Conservation (phyloP, 352 stramenopile species). For the Globisporangium canariense region DNA sequence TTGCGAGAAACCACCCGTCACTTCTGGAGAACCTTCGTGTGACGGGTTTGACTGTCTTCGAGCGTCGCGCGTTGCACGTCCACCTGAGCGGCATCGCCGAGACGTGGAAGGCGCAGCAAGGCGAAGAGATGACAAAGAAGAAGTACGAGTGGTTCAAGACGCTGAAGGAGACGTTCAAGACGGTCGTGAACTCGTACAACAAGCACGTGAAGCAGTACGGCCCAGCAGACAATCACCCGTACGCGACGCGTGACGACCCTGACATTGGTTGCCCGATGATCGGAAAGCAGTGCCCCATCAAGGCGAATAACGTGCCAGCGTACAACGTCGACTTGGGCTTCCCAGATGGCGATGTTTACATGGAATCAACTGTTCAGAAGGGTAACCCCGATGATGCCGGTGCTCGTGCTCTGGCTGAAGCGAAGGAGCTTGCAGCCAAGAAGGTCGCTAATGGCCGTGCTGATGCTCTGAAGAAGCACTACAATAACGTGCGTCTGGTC, state of each 20-base stretch:
- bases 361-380: slow-evolving; percentile 69
- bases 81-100: slow-evolving; percentile 84
- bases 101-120: slow-evolving; percentile 85
- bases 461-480: slow-evolving; percentile 84
- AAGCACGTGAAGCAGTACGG: slow-evolving; percentile 90
- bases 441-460: slow-evolving; percentile 77
- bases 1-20: slow-evolving; percentile 87
- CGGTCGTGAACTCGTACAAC: slow-evolving; percentile 89
- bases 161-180: slow-evolving; percentile 92
- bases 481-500: slow-evolving; percentile 79
- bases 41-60: slow-evolving; percentile 88
- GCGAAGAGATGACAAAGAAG: slow-evolving; percentile 90
- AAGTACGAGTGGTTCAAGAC: slow-evolving; percentile 92
- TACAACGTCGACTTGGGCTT: slow-evolving; percentile 84
- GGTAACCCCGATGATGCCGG: slow-evolving; percentile 68
- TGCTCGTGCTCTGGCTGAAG: slow-evolving; percentile 62
- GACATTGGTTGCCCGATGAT: slow-evolving; percentile 85
- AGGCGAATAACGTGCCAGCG: slow-evolving; percentile 67
- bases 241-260: slow-evolving; percentile 78
- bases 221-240: slow-evolving; percentile 84
- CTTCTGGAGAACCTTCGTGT: slow-evolving; percentile 90
- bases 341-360: slow-evolving; percentile 76
- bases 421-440: slow-evolving; percentile 44
- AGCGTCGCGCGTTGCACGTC: slow-evolving; percentile 86
- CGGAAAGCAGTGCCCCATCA: slow-evolving; percentile 90